phyloP scores from a whole-genome alignment of 2,329 filamentous ascomycete species.

The Ceratocystis ficicola region DNA sequence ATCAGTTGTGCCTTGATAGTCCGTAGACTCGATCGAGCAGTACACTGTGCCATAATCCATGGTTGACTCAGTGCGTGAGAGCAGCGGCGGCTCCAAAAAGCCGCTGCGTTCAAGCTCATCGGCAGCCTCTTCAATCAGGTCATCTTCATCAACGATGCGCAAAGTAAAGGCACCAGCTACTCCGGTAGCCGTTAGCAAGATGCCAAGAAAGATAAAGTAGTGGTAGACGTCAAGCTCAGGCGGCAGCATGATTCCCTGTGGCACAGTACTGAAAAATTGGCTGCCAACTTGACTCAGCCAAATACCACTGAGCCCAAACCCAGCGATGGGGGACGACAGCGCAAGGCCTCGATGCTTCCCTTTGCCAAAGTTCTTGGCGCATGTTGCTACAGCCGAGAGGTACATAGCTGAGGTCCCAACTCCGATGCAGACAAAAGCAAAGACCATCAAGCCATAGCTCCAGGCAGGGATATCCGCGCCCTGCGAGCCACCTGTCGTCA shows the following conservation, averaged over 20 bases:
- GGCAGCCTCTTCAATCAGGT: conserved; percentile 78
- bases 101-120: conserved; percentile 87
- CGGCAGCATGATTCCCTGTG: conserved; percentile 43
- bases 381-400: conserved; percentile 79
- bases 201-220: conserved; percentile 76
- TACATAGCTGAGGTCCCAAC: conserved; percentile 82
- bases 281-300: conserved; percentile 86
- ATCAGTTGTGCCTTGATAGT: conserved; percentile 24
- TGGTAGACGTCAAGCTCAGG: conserved; percentile 62
- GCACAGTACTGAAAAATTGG: conserved; percentile 58
- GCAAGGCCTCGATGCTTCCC: conserved; percentile 80
- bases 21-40: conserved; percentile 26
- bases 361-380: conserved; percentile 93
- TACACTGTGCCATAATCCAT: conserved; percentile 51
- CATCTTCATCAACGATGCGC: conserved; percentile 68
- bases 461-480: conserved; percentile 35
- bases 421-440: conserved; percentile 73
- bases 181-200: conserved; percentile 59
- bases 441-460: conserved; percentile 72
- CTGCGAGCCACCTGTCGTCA: conserved; percentile 29
- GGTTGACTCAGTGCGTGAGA: conserved; percentile 37
- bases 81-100: conserved; percentile 63
- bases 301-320: conserved; percentile 88
- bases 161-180: conserved; percentile 62
- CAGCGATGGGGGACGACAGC: conserved; percentile 78